These are phyloP conservation scores for Ceratocystis ficicola DNA, from an alignment of 2,329 filamentous ascomycete genomes.

Conservation along the genomic window DNA sequence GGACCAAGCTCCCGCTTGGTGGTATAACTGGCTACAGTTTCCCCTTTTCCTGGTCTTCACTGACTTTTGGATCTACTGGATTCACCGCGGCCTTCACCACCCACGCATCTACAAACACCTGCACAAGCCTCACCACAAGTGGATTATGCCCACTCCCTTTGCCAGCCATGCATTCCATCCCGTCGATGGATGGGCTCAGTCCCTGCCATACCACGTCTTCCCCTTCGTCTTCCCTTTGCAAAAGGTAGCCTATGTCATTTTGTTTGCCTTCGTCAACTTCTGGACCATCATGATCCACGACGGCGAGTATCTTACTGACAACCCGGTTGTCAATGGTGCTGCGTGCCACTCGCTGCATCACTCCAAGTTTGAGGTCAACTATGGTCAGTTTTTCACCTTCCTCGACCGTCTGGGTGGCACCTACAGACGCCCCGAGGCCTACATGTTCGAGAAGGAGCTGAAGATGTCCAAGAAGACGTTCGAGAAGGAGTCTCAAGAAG, in stretches of 20 bases:
- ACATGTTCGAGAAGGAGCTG: conserved; percentile 70
- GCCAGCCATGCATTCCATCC: conserved; percentile 93
- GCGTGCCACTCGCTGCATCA: conserved; percentile 80
- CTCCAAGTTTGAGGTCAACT: conserved; percentile 50
- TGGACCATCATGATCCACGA: conserved; percentile 97
- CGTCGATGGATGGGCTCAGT: conserved; percentile 79
- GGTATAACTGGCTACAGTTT: conserved; percentile 74
- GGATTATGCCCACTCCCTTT: conserved; percentile 95
- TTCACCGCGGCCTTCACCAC: conserved; percentile 76
- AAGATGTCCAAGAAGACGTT: conserved; percentile 77
- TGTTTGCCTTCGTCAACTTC: conserved; percentile 89
- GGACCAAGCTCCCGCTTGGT: conserved; percentile 59
- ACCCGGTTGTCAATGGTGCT: conserved; percentile 83
- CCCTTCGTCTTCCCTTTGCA: conserved; percentile 87
- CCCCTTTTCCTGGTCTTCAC: conserved; percentile 86
- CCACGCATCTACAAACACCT: conserved; percentile 66
- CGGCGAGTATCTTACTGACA: conserved; percentile 85
- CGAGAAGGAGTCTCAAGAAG: conserved; percentile 62
- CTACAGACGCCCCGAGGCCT: conserved; percentile 74
- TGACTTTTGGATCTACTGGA: conserved; percentile 84
- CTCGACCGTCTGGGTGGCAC: conserved; percentile 83
- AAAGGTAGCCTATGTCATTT: conserved; percentile 72
- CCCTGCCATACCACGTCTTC: conserved; percentile 83
- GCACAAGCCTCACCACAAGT: conserved; percentile 98
- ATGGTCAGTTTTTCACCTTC: conserved; percentile 84